Percentiles rank a stretch among this genome's conserved stretches.
Conservation (phyloP, 2,329 filamentous ascomycete genomes). For the Pyrenochaeta sp. region DNA sequence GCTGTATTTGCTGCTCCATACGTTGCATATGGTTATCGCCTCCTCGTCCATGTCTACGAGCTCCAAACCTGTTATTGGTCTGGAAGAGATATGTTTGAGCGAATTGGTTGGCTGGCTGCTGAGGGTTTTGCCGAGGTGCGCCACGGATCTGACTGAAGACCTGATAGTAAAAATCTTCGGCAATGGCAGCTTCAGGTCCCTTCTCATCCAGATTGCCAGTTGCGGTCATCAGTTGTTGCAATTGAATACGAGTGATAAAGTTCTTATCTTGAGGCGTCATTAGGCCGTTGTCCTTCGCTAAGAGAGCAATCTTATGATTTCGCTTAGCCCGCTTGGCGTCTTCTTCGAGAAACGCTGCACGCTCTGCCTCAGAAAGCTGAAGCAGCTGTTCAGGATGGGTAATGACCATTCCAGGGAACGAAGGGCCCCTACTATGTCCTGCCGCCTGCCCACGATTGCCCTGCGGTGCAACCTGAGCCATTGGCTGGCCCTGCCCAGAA, state of each 20-base stretch:
- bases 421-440: constrained; percentile 56
- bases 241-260: constrained; percentile 96
- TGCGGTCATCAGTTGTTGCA: constrained; percentile 93
- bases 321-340: constrained; percentile 95
- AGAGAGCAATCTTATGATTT: constrained; percentile 95
- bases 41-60: constrained; percentile 78
- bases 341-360: constrained; percentile 82
- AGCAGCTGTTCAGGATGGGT: constrained; percentile 77
- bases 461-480: constrained; percentile 38
- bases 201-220: constrained; percentile 86
- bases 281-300: constrained; percentile 92
- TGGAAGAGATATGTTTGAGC: constrained; percentile 98
- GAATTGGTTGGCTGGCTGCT: constrained; percentile 93
- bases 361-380: constrained; percentile 83
- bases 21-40: constrained; percentile 98
- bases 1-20: constrained; percentile 99
- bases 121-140: constrained; percentile 86
- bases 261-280: constrained; percentile 99
- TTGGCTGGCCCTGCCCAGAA: constrained; percentile 53
- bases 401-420: constrained; percentile 62
- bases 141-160: constrained; percentile 95
- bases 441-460: constrained; percentile 46
- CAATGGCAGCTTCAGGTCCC: constrained; percentile 79
- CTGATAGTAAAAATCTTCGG: constrained; percentile 98
- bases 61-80: constrained; percentile 83